phyloP scores from a whole-genome alignment of 179 eudicot genomes.

The Pouteria campechiana region DNA sequence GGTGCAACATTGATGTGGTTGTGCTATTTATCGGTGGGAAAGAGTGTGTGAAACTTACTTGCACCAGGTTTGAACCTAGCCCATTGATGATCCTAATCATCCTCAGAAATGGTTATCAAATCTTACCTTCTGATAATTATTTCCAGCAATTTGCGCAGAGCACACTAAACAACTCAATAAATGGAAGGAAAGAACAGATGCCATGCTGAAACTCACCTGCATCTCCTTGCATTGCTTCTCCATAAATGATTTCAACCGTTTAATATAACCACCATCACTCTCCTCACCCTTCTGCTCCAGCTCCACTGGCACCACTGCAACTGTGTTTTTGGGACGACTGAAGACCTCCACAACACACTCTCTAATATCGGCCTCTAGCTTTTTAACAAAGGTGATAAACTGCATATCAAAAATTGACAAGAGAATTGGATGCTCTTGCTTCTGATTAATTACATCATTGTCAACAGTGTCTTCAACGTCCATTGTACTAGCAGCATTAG shows the following conservation, averaged over 20 bases:
- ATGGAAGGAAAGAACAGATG: background rate
- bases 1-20: too few relatives aligned
- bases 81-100: too few relatives aligned
- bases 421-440: conserved; percentile 64
- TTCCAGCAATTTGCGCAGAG: background rate
- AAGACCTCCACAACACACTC: conserved; percentile 65
- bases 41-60: too few relatives aligned
- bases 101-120: too few relatives aligned
- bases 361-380: conserved; percentile 62
- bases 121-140: too few relatives aligned
- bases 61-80: too few relatives aligned
- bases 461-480: conserved; percentile 66
- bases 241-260: conserved; percentile 64
- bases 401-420: conserved; percentile 52
- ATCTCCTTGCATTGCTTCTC: conserved; percentile 89
- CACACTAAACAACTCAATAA: too few relatives aligned
- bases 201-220: conserved; percentile 42
- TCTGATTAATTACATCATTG: conserved; percentile 25
- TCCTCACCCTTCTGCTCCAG: conserved; percentile 70
- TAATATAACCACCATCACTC: conserved; percentile 58
- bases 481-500: conserved; percentile 68
- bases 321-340: conserved; percentile 79
- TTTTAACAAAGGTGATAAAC: conserved; percentile 49
- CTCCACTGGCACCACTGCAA: conserved; percentile 84
- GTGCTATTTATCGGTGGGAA: too few relatives aligned